Evolutionary conservation across 2,329 filamentous ascomycete species (phyloP), one percentile per base, ranked within the genome.

Genomic region (Pseudovirgaria hyperparasitica): DNA sequence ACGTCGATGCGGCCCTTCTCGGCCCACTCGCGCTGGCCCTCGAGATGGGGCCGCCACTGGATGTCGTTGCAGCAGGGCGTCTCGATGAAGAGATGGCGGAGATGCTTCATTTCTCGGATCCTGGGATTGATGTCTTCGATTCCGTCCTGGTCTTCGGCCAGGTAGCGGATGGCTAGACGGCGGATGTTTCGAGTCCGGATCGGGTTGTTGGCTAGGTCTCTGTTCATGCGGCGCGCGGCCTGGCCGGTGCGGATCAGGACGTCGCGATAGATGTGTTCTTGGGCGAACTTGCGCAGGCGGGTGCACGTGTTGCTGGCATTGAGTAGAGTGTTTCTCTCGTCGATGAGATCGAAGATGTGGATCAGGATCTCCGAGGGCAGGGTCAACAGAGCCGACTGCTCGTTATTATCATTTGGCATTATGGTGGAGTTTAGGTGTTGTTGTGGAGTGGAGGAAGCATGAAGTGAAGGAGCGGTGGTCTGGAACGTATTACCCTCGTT

Each of bases 41-140:
- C 44, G 19, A n/a, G n/a, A n/a, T n/a, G 19, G 9, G 19, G 9
- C 19, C 11, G 19, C 9, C 45, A 51, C 19, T 46, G 45, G n/a
- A 33, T 31, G 27, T 54, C 51, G 24, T 54, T 54, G 9, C 47
- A 46, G 30, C 50, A 54, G 1, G 49, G 47, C 10, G 40, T 46
- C 28, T 54, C 50, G 14, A 54, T 37, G 5, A 39, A 43, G 23
- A 54, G 32, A 21, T 47, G 38, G 9, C 42, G 40, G 11, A 54
- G 29, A 28, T 41, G 46, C 7, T 33, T 27, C 41, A 53, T 46
- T 16, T 41, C 18, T 4, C 30, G 30, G 9, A 52, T 25, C 19
- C 42, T 40, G 12, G 40, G 36, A 32, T 50, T 45, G 5, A 53
- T 26, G 3, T 42, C 31, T 25, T 47, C 46, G 15, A 54, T 48